Base-by-base conservation (phyloP, 176 grass and related monocot species). In the Tillandsia fasciculata region DNA sequence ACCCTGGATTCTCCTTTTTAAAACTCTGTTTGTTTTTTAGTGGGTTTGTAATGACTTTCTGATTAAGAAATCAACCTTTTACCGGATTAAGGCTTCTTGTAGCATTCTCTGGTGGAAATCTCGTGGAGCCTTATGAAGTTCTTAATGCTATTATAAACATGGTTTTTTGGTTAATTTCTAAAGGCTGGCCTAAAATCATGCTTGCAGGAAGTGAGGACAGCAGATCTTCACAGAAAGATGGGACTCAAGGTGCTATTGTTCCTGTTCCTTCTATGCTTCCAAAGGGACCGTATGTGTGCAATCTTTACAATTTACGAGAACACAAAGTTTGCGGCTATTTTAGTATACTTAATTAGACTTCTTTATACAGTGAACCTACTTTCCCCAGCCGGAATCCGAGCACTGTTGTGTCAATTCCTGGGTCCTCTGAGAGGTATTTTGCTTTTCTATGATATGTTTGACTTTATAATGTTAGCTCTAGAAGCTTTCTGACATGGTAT, bases 241-340 rank as follows among this genome's bases (percentile, higher is more conserved):
- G 79, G 9, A 67, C 12, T 65, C 70, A 64, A 77, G 79, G 28
- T 81, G 86, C 94, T 54, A 84, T 93, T 72, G 67, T 99, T 50
- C 67, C 86, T 70, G 79, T 72, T 52, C 86, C 86, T 59, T 51
- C 76, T 72, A 78, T 93, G 84, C 82, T 90, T 56, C 89, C 89
- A 63, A 99, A 99, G 83, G 87, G 76, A 79, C 89, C 87, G 94
- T 99, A 79, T 78, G 89, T 72, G 1, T 70, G n/a, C 63, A 79
- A 80, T 69, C 63, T 77, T 82, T 15, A 50, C 81, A 66, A 65
- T 26, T 61, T 67, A 61, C 9, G 54, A 20, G 11, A 59, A 59
- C 18, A 9, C 14, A 59, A 8, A 8, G 4, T 64, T 80, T 57
- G 49, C 26, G 22, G 51, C 76, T 74, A 33, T 67, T 26, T 23